Evolutionary conservation across 2,329 filamentous ascomycete species (phyloP).

Genomic region (Aspergillus puulaauensis): DNA sequence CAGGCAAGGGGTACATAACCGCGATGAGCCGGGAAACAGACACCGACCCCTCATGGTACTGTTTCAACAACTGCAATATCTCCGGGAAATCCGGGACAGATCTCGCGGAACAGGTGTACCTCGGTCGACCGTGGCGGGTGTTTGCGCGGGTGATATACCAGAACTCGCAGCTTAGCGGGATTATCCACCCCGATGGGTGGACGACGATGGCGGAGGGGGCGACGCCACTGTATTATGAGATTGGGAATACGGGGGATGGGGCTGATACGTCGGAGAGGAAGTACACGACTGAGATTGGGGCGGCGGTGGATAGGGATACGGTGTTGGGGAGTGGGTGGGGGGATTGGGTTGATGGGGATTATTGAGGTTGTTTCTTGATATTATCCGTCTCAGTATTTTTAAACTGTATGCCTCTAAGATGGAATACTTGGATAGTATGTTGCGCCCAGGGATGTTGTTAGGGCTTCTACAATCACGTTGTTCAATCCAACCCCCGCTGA

Average conservation of each 20-base stretch:
- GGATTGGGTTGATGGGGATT: too few relatives aligned
- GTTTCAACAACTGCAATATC: slow-evolving; percentile 30
- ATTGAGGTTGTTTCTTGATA: too few relatives aligned
- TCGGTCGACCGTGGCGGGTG: slow-evolving; percentile 35
- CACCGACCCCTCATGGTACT: slow-evolving; percentile 31
- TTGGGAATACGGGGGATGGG: slow-evolving; percentile 27
- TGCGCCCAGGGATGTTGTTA: too few relatives aligned
- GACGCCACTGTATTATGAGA: slow-evolving; percentile 33
- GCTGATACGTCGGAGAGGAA: slow-evolving; percentile 18
- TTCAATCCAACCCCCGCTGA: too few relatives aligned
- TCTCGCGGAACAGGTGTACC: slow-evolving; percentile 27
- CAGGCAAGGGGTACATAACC: slow-evolving; percentile 32
- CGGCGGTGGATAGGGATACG: slow-evolving; percentile 25
- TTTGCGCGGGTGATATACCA: slow-evolving; percentile 37
- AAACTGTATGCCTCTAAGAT: too few relatives aligned
- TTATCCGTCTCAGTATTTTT: too few relatives aligned
- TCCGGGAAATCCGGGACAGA: slow-evolving; percentile 19
- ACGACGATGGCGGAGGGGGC: slow-evolving; percentile 31
- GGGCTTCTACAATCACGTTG: too few relatives aligned
- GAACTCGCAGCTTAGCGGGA: slow-evolving; percentile 25
- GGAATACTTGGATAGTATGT: too few relatives aligned
- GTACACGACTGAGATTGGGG: slow-evolving; percentile 24
- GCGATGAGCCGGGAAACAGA: slow-evolving; percentile 28
- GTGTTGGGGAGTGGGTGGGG: slow-evolving; percentile 16
- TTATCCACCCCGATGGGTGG: slow-evolving; percentile 35